phyloP scores from a whole-genome alignment of 1,284 basidiomycete species.

The Pseudozyma tsukubaensis region DNA sequence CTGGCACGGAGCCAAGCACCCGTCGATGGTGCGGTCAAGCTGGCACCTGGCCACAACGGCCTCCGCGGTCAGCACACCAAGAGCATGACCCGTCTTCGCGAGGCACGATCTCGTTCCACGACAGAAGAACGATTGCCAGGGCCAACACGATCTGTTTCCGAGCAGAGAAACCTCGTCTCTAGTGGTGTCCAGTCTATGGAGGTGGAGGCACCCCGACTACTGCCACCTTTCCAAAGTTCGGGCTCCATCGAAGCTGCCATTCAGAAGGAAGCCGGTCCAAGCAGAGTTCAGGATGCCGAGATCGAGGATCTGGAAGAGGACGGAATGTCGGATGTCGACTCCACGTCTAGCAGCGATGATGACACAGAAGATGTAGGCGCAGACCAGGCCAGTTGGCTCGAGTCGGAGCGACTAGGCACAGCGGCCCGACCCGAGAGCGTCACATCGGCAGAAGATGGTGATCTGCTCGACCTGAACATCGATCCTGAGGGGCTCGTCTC shows the following conservation, averaged over 20 bases:
- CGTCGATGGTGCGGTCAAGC: conserved; percentile 26
- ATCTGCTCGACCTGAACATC: conserved; percentile 55
- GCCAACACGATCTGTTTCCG: conserved; percentile 26
- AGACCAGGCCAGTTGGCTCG: conserved; percentile 35
- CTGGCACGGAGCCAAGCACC: conserved; percentile 5
- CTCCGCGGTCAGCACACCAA: conserved; percentile 38
- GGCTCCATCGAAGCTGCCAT: conserved; percentile 16
- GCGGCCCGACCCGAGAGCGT: conserved; percentile 46
- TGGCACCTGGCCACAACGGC: conserved; percentile 33
- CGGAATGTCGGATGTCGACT: conserved; percentile 46
- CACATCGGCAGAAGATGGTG: conserved; percentile 51
- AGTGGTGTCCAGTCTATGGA: conserved; percentile 43
- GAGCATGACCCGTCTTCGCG: conserved; percentile 44
- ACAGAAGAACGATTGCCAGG: conserved; percentile 28
- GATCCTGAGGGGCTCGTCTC: conserved; percentile 65
- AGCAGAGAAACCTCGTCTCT: conserved; percentile 27
- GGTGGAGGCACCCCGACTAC: conserved; percentile 35
- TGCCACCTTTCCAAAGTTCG: conserved; percentile 38
- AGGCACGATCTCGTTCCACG: conserved; percentile 34
- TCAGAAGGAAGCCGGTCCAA: conserved; percentile 7
- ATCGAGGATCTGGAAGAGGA: conserved; percentile 31
- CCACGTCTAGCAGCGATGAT: conserved; percentile 45
- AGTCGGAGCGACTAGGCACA: conserved; percentile 38
- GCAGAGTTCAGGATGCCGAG: conserved; percentile 26
- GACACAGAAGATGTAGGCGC: conserved; percentile 29